phyloP scores from a whole-genome alignment of 805 yeast species.

The Starmerella powellii region DNA sequence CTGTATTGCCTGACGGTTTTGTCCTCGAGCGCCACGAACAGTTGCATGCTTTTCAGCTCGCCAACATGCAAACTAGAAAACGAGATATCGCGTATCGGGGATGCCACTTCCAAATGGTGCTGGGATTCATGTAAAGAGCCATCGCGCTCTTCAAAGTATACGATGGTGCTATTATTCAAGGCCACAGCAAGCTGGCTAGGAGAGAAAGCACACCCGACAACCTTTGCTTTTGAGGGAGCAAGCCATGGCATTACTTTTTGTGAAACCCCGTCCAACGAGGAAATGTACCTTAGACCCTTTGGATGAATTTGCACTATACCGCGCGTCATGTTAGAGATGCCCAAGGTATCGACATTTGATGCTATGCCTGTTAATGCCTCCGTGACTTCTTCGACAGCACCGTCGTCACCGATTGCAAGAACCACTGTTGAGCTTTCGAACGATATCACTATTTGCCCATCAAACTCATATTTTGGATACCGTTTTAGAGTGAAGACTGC shows the following conservation, averaged over 20 bases:
- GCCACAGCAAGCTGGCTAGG: conserved; percentile 57
- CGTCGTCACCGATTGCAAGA: conserved; percentile 56
- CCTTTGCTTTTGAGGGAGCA: conserved; percentile 64
- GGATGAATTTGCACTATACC: conserved; percentile 64
- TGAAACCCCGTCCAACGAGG: conserved; percentile 14
- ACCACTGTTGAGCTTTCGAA: conserved; percentile 55
- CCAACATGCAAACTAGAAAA: conserved; percentile 35
- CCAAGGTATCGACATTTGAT: conserved; percentile 47
- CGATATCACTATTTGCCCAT: conserved; percentile 55
- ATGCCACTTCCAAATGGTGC: conserved; percentile 41
- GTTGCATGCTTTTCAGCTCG: conserved; percentile 39
- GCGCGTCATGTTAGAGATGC: conserved; percentile 55
- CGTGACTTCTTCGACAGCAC: conserved; percentile 53
- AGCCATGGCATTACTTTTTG: conserved; percentile 53
- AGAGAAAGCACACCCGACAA: conserved; percentile 51
- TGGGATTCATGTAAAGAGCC: conserved; percentile 63
- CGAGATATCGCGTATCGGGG: conserved; percentile 32
- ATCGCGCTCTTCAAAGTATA: conserved; percentile 68
- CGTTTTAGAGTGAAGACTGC: conserved; percentile 53
- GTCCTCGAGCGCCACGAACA: conserved; percentile 65
- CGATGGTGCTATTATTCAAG: conserved; percentile 58
- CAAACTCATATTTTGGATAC: conserved; percentile 36
- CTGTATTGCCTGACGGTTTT: conserved; percentile 46
- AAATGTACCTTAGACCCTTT: conserved; percentile 54
- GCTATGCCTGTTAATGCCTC: conserved; percentile 48